These are phyloP conservation scores for Fusarium ramigenum DNA, from an alignment of 2,329 filamentous ascomycete genomes.

Conservation along the genomic window DNA sequence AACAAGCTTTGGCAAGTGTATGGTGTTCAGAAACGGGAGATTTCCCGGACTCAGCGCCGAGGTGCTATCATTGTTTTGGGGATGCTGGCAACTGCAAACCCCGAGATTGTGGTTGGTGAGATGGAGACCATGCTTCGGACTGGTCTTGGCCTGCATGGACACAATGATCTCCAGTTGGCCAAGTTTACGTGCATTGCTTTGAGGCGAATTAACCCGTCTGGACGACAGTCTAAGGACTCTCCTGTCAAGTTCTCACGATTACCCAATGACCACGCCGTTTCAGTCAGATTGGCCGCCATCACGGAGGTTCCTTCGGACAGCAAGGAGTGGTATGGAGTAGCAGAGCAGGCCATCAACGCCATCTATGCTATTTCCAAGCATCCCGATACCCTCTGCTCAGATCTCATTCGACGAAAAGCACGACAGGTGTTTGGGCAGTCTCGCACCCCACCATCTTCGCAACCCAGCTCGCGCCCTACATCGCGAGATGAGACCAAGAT, in stretches of 20 bases:
- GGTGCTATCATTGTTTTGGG: slow-evolving; percentile 96
- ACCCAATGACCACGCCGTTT: slow-evolving; percentile 89
- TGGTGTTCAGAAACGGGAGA: slow-evolving; percentile 90
- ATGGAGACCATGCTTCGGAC: slow-evolving; percentile 95
- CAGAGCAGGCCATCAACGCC: slow-evolving; percentile 94
- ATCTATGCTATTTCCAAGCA: slow-evolving; percentile 96
- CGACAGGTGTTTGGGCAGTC: slow-evolving; percentile 75
- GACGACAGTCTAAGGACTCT: slow-evolving; percentile 81
- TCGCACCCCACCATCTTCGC: slow-evolving; percentile 53
- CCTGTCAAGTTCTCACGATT: slow-evolving; percentile 77
- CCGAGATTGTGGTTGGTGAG: slow-evolving; percentile 92
- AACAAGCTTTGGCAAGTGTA: slow-evolving; percentile 98
- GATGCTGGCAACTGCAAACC: slow-evolving; percentile 93
- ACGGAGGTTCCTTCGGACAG: slow-evolving; percentile 86
- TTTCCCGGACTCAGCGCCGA: slow-evolving; percentile 88
- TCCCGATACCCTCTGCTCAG: slow-evolving; percentile 90
- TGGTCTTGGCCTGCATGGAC: slow-evolving; percentile 82
- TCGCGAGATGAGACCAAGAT: slow-evolving; percentile 56
- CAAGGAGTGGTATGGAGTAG: slow-evolving; percentile 96
- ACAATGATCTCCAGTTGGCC: slow-evolving; percentile 84
- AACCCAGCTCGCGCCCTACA: slow-evolving; percentile 59
- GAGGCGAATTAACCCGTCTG: slow-evolving; percentile 86
- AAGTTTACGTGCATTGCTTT: slow-evolving; percentile 96
- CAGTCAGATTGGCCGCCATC: slow-evolving; percentile 82
- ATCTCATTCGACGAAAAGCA: slow-evolving; percentile 88